Evolutionary conservation across 2,329 filamentous ascomycete genomes (phyloP).

Genomic region (Coleophoma crateriformis): DNA sequence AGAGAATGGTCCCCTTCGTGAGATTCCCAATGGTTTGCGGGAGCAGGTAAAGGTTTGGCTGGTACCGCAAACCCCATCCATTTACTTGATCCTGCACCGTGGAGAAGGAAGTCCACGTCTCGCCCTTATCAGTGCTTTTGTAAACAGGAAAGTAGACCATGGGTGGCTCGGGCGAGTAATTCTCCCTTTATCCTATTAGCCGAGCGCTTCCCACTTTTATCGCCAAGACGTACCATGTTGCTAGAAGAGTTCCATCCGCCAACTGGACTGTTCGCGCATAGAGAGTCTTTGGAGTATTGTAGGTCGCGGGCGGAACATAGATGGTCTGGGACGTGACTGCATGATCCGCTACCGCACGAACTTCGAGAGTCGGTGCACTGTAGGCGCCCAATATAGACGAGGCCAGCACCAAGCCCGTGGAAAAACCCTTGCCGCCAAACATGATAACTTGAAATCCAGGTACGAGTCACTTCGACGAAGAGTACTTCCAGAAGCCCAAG

Average conservation of each 20-base stretch:
- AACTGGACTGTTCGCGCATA: conserved; percentile 19
- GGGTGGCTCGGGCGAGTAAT: conserved; percentile 3
- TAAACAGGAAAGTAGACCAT: conserved; percentile 39
- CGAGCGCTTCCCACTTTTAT: neutral
- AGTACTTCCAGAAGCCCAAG: too few relatives aligned
- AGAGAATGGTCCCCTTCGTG: conserved; percentile 53
- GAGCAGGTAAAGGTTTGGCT: conserved; percentile 60
- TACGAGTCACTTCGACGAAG: neutral
- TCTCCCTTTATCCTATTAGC: conserved; percentile 3
- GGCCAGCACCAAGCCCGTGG: neutral
- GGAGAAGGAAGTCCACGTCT: conserved; percentile 55
- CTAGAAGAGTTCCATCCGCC: conserved; percentile 31
- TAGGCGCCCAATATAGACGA: neutral
- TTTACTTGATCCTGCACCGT: conserved; percentile 55
- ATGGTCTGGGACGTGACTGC: conserved; percentile 3
- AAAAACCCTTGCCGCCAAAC: neutral
- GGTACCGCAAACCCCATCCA: conserved; percentile 57
- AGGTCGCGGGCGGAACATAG: conserved; percentile 2
- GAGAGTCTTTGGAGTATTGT: conserved; percentile 7
- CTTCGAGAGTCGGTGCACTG: neutral
- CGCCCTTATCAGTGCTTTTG: conserved; percentile 41
- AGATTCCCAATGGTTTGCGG: conserved; percentile 49
- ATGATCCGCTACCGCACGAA: neutral
- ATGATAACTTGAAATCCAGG: neutral
- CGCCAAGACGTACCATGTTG: conserved; percentile 34